Conservation (phyloP, 768 basidiomycete species). For the Agrocybe pediades region DNA sequence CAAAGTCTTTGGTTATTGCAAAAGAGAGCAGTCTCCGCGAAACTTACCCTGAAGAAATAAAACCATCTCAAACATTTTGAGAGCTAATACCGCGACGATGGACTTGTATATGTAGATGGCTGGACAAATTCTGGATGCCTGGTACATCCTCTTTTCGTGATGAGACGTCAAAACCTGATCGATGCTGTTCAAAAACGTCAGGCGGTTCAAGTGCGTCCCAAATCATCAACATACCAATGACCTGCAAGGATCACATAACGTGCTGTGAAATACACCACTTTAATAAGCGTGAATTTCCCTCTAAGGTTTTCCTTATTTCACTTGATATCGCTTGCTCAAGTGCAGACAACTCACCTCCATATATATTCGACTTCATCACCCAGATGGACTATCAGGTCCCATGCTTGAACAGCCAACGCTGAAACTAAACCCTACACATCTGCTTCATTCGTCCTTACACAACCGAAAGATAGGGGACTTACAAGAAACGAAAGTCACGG, state of each 20-base stretch:
- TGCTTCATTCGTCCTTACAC: background rate
- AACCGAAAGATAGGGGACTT: background rate
- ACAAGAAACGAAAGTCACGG: background rate
- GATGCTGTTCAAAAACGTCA: too few relatives aligned
- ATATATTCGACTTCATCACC: background rate
- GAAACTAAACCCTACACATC: background rate
- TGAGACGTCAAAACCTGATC: too few relatives aligned
- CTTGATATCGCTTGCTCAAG: background rate
- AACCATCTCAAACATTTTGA: background rate
- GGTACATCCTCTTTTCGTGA: background rate
- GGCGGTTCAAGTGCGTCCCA: too few relatives aligned
- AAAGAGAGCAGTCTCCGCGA: too few relatives aligned
- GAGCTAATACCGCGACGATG: background rate
- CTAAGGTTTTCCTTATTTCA: too few relatives aligned
- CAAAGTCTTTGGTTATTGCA: too few relatives aligned
- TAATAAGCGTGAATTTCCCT: too few relatives aligned
- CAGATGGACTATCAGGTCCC: background rate
- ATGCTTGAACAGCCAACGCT: background rate
- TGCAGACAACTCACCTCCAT: background rate
- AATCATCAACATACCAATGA: background rate
- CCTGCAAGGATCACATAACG: too few relatives aligned
- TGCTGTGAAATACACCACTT: too few relatives aligned
- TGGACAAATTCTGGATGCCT: background rate
- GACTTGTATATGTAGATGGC: background rate
- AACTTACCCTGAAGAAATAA: too few relatives aligned